Conservation (phyloP, 2,329 filamentous ascomycete genomes). For the Cladosporium colombiae region DNA sequence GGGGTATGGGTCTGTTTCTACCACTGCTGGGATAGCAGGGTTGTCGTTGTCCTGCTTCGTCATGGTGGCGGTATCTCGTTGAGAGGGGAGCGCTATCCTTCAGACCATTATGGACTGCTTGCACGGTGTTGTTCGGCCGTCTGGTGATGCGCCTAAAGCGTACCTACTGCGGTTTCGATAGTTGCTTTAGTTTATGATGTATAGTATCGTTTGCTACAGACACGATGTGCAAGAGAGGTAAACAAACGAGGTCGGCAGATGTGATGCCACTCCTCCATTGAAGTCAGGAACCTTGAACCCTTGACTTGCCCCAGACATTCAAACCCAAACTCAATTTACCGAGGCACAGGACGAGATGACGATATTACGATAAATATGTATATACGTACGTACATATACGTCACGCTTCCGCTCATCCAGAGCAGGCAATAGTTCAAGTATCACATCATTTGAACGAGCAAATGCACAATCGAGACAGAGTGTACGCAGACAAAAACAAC, state of each 20-base stretch:
- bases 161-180: no score
- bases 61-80: not conserved
- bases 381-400: not conserved
- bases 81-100: not conserved
- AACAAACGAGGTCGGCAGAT: not conserved
- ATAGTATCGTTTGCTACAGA: not conserved
- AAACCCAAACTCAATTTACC: not conserved
- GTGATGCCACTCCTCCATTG: not conserved
- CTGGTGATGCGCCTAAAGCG: not conserved
- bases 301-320: not conserved
- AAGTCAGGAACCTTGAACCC: not conserved
- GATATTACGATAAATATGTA: not conserved
- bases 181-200: not conserved
- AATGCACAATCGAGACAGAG: not conserved
- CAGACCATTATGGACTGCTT: not conserved
- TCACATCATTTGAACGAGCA: not conserved
- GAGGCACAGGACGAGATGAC: conserved; percentile 4
- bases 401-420: not conserved
- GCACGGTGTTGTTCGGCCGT: not conserved
- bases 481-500: not conserved
- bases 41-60: not conserved
- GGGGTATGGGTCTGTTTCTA: conserved; percentile 17
- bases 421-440: not conserved
- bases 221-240: not conserved
- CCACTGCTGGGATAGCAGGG: not conserved